A percentile compares a stretch with the other conserved stretches of the same genome.
Evolutionary conservation across 176 grass and related monocot species (phyloP).

Genomic region (Calamus simplicifolius): DNA sequence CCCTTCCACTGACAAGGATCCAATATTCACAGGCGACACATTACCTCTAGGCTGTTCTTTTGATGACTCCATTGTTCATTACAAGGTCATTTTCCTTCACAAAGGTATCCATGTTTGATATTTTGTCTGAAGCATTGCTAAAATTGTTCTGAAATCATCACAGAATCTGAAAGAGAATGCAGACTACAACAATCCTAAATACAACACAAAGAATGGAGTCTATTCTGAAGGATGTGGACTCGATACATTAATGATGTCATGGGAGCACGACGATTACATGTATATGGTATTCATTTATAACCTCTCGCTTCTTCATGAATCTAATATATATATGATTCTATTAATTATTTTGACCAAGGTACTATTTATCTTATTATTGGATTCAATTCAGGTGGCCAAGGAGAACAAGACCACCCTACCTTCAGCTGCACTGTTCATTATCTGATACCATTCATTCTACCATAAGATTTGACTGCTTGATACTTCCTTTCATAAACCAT

Average conservation of each 20-base stretch:
- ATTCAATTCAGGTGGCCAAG: conserved; percentile 16
- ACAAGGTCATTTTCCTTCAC: conserved; percentile 34
- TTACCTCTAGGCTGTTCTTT: conserved; percentile 78
- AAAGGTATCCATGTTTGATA: too few relatives aligned
- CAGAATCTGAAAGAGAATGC: conserved; percentile 80
- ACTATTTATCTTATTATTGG: too few relatives aligned
- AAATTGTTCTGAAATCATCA: neutral
- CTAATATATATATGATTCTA: too few relatives aligned
- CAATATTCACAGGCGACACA: conserved; percentile 59
- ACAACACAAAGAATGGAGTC: conserved; percentile 57
- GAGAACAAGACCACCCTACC: conserved; percentile 86
- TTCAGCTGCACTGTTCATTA: conserved; percentile 78
- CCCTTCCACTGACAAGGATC: neutral
- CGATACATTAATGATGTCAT: conserved; percentile 69
- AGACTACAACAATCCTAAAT: conserved; percentile 57
- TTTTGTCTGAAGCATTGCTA: neutral
- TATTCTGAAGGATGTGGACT: conserved; percentile 82
- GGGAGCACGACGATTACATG: conserved; percentile 91
- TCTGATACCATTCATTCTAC: conserved; percentile 92
- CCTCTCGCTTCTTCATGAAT: too few relatives aligned
- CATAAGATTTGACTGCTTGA: conserved; percentile 26
- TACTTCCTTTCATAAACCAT: too few relatives aligned
- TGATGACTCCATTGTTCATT: conserved; percentile 78
- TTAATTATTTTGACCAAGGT: too few relatives aligned
- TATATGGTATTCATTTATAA: conserved; percentile 45